These are phyloP conservation scores for Ochetophila trinervis DNA, from an alignment of 306 rosid species.

Conservation along the genomic window DNA sequence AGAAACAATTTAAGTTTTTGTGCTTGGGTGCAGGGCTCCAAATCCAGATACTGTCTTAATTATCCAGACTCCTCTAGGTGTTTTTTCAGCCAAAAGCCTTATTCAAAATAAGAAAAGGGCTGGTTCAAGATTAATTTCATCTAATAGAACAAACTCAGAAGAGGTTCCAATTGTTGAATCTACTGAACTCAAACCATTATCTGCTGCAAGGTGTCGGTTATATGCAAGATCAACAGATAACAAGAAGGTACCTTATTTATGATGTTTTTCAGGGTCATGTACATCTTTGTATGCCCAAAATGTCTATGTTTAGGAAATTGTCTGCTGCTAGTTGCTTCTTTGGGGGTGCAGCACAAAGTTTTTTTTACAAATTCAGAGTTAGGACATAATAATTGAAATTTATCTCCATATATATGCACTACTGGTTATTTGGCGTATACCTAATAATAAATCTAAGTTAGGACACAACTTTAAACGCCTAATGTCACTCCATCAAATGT, in stretches of 20 bases:
- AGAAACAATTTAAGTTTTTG: constrained; percentile 18
- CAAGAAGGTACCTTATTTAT: constrained; percentile 61
- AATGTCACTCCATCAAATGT: neutral
- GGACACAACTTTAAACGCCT: neutral
- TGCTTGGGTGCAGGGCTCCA: constrained; percentile 81
- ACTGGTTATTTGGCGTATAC: neutral
- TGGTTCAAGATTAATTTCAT: constrained; percentile 88
- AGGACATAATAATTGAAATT: too few species aligned
- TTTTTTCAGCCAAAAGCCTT: constrained; percentile 90
- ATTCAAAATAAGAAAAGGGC: constrained; percentile 70
- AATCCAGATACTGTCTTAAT: constrained; percentile 94
- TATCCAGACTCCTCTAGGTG: constrained; percentile 88
- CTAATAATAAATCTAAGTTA: neutral
- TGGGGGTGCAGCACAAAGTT: too few species aligned
- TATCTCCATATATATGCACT: neutral
- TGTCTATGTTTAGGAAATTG: too few species aligned
- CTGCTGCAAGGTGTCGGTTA: constrained; percentile 85
- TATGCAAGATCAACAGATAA: constrained; percentile 62
- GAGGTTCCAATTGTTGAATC: constrained; percentile 52
- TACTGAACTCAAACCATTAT: constrained; percentile 67
- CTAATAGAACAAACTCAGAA: constrained; percentile 56
- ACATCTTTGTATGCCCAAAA: neutral
- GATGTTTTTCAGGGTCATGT: neutral
- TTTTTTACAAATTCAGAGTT: too few species aligned
- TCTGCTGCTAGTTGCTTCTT: too few species aligned